Percentiles rank a stretch among this genome's conserved stretches.
phyloP scores from a whole-genome alignment of 768 basidiomycete genomes.

The Hygrocybe punicea region DNA sequence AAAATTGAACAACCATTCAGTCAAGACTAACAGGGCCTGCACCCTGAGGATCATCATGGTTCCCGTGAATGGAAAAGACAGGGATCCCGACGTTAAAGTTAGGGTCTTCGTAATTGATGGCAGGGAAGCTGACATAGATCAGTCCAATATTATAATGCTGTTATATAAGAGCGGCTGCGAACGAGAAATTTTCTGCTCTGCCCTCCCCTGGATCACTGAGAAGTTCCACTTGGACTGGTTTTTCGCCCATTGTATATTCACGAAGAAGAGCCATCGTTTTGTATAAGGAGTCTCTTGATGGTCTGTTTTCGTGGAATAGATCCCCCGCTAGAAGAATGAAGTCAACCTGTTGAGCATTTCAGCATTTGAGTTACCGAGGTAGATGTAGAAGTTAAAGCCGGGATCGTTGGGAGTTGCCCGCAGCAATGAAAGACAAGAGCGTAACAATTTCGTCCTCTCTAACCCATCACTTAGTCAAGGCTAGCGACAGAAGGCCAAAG shows the following conservation, averaged over 20 bases:
- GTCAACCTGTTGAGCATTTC: constrained; percentile 66
- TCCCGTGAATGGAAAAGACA: constrained; percentile 98
- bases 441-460: too few species aligned
- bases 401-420: too few species aligned
- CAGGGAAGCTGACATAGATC: constrained; percentile 69
- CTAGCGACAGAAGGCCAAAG: neutral
- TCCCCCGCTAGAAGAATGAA: constrained; percentile 94
- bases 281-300: constrained; percentile 85
- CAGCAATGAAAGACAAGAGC: too few species aligned
- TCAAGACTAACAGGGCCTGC: constrained; percentile 68
- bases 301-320: constrained; percentile 96
- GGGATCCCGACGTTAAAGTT: constrained; percentile 96
- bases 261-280: constrained; percentile 84
- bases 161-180: constrained; percentile 21
- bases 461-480: neutral
- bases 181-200: constrained; percentile 81
- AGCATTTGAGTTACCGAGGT: constrained; percentile 5
- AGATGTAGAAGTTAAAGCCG: too few species aligned
- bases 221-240: constrained; percentile 86
- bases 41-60: constrained; percentile 98
- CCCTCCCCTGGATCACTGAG: constrained; percentile 92
- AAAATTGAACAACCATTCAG: neutral
- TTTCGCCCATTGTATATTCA: constrained; percentile 86
- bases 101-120: constrained; percentile 94
- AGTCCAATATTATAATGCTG: neutral